phyloP scores from a whole-genome alignment of 129 eudicot genomes.

The Logfia minima region DNA sequence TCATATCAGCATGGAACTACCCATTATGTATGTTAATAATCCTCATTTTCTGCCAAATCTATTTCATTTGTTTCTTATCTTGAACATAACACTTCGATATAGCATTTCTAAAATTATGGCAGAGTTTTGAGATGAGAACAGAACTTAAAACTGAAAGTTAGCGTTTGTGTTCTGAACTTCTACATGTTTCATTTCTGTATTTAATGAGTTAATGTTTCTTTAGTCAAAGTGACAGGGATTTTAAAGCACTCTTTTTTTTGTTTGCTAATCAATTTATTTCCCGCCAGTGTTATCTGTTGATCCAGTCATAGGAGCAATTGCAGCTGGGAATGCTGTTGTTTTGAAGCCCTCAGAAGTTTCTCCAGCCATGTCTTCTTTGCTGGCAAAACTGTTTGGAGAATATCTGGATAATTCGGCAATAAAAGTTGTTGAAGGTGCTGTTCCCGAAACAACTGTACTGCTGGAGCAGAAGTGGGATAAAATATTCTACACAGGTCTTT shows the following conservation, averaged over 20 bases:
- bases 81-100: constrained; percentile 2
- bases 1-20: constrained; percentile 96
- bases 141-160: not conserved
- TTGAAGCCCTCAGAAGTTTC: constrained; percentile 87
- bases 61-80: constrained; percentile 17
- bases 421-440: constrained; percentile 82
- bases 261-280: not conserved
- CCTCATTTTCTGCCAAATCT: constrained; percentile 12
- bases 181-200: too few relatives aligned
- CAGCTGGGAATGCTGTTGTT: constrained; percentile 92
- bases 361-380: constrained; percentile 70
- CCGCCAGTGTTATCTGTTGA: constrained; percentile 68
- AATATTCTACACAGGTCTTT: constrained; percentile 84
- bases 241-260: not conserved
- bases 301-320: constrained; percentile 95
- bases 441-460: constrained; percentile 74
- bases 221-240: not conserved
- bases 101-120: not conserved
- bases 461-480: constrained; percentile 96
- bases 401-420: constrained; percentile 75
- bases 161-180: too few relatives aligned
- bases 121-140: not conserved
- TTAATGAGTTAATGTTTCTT: too few relatives aligned
- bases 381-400: constrained; percentile 59
- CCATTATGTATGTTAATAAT: constrained; percentile 64